Evolutionary conservation across 2,329 filamentous ascomycete genomes (phyloP).

Genomic region (Diplodia intermedia): DNA sequence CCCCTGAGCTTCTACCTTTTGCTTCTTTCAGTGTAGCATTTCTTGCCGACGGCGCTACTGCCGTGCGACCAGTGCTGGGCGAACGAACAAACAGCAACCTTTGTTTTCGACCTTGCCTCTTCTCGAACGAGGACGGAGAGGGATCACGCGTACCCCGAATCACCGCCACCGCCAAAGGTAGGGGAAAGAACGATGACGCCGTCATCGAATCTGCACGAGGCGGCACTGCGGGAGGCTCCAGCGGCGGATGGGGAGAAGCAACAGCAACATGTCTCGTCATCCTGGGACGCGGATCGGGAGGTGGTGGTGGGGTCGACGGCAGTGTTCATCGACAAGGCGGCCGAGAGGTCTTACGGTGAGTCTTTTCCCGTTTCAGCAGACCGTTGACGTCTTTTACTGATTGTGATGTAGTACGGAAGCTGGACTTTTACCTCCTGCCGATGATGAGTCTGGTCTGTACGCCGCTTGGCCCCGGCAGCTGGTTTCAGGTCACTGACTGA

Average conservation of each 20-base stretch:
- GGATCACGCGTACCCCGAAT: not conserved
- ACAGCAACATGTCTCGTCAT: not conserved
- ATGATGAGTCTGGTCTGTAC: conserved; percentile 47
- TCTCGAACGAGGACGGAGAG: not conserved
- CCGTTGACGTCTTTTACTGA: not conserved
- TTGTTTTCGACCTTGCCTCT: not conserved
- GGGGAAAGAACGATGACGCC: not conserved
- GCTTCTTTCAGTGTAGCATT: not conserved
- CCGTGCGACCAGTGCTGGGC: not conserved
- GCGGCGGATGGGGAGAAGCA: not conserved
- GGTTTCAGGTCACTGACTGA: conserved; percentile 2
- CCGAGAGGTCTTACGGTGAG: conserved; percentile 46
- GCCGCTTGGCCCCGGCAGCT: conserved; percentile 25
- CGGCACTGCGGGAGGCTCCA: too few relatives aligned
- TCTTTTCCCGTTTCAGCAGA: conserved; percentile 8
- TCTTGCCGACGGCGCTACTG: not conserved
- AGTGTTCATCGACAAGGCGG: conserved; percentile 42
- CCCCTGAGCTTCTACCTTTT: not conserved
- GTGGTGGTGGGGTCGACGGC: conserved; percentile 29
- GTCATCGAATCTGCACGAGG: not conserved
- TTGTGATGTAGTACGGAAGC: conserved; percentile 43
- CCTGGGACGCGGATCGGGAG: conserved; percentile 33
- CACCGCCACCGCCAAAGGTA: not conserved
- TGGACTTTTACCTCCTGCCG: conserved; percentile 54
- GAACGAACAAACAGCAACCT: not conserved